Evolutionary conservation across 83 land plant genomes (phyloP).

Genomic region (Picea abies): DNA sequence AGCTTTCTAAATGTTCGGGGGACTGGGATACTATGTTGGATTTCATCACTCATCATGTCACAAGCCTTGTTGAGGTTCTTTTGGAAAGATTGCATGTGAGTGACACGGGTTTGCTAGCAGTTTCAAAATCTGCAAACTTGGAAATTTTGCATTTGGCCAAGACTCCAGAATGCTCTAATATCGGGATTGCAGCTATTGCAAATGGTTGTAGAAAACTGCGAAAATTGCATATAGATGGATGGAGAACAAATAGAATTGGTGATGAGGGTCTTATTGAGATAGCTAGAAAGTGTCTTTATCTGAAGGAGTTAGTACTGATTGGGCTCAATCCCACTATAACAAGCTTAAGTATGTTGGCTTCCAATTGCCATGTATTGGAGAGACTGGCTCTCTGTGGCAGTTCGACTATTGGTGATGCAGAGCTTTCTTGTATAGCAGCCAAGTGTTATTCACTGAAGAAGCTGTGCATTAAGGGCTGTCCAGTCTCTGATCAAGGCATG

Average conservation of each 20-base stretch:
- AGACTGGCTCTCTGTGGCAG: conserved; percentile 82
- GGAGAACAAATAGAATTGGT: conserved; percentile 63
- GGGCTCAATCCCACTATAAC: conserved; percentile 65
- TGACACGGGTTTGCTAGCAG: conserved; percentile 59
- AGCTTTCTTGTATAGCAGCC: conserved; percentile 80
- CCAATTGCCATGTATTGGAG: conserved; percentile 69
- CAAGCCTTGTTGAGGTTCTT: conserved; percentile 68
- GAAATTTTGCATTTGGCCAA: conserved; percentile 76
- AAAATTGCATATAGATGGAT: conserved; percentile 80
- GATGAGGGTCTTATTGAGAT: conserved; percentile 74
- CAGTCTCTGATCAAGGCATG: conserved; percentile 79
- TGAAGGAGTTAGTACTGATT: conserved; percentile 88
- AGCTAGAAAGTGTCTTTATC: conserved; percentile 56
- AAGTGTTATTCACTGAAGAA: conserved; percentile 73
- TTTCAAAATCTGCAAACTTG: conserved; percentile 47
- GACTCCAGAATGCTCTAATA: conserved; percentile 75
- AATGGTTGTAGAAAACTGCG: conserved; percentile 54
- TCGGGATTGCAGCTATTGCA: conserved; percentile 59
- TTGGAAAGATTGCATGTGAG: conserved; percentile 64
- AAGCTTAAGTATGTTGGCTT: conserved; percentile 59
- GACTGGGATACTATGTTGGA: conserved; percentile 70
- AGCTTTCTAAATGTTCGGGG: conserved; percentile 63
- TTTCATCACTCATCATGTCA: conserved; percentile 34
- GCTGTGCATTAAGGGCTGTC: conserved; percentile 89
- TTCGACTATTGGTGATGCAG: conserved; percentile 84